Percentiles rank a stretch among this genome's conserved stretches.
Evolutionary conservation across 306 rosid species (phyloP).

Genomic region (Abrus precatorius): DNA sequence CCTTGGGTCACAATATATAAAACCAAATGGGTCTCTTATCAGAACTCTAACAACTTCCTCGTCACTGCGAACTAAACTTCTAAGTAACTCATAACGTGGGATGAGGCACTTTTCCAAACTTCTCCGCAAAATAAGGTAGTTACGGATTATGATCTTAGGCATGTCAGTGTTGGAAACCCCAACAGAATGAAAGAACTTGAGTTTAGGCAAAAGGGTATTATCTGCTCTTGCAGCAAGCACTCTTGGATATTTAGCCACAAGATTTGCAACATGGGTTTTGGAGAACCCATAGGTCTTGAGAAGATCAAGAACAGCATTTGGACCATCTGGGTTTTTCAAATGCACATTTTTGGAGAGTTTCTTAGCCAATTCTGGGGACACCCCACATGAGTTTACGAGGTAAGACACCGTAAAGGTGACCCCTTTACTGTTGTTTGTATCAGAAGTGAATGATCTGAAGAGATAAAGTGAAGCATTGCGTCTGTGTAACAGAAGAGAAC

Average conservation of each 20-base stretch:
- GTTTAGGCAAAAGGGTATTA: conserved; percentile 55
- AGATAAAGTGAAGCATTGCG: neutral
- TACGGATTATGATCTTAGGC: neutral
- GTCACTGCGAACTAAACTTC: neutral
- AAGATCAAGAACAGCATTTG: conserved; percentile 32
- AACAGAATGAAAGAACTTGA: conserved; percentile 14
- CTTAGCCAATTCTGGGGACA: neutral
- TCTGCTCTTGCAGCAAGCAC: conserved; percentile 16
- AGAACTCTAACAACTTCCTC: neutral
- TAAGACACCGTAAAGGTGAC: conserved; percentile 10
- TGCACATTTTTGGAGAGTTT: neutral
- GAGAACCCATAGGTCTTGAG: conserved; percentile 3
- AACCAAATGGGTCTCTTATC: neutral
- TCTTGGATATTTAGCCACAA: neutral
- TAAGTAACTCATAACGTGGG: conserved; percentile 4
- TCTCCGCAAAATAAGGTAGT: neutral
- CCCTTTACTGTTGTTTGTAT: neutral
- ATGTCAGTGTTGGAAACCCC: neutral
- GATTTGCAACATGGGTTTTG: conserved; percentile 3
- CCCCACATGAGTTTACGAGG: conserved; percentile 23
- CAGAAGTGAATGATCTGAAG: conserved; percentile 15
- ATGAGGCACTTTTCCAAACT: neutral
- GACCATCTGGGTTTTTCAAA: conserved; percentile 3
- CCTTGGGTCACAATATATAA: neutral
- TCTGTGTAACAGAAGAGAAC: neutral